Evolutionary conservation across 768 basidiomycete species (phyloP), one percentile per base, ranked within the genome.

Genomic region (Paxillus involutus): DNA sequence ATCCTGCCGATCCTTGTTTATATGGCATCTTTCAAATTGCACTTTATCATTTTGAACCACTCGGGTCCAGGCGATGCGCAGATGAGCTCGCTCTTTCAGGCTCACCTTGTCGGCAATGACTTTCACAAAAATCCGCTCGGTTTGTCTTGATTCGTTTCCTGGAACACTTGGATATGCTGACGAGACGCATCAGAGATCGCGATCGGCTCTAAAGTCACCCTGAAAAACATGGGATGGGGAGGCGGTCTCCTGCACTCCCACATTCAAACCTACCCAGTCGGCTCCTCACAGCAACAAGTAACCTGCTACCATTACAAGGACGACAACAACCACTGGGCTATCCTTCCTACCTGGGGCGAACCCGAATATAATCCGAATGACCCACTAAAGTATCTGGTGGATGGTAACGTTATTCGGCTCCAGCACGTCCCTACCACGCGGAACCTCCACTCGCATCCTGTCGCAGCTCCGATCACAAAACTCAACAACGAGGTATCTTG

Each of bases 261-360:
- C 68, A 82, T 94, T n/a, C 96, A 98, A 64, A 87, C 92, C 1
- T 97, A 86, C 68, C 97, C 97, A 0, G 78, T 86, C 19, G 97
- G 96, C 12, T 97, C 94, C 0, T 75, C 76, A 52, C 97, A 98
- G 67, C 97, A 98, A 64, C 97, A 99, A 71, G 86, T 98, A 4
- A 98, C 97, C 0, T 99, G 97, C 72, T 99, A 98, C 70, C 97
- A 99, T 75, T 98, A 99, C 83, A 98, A 97, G 75, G 97, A 98
- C 66, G 85, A 87, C 45, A 99, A 99, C 80, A 99, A 99, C 74
- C 79, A 98, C 43, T 98, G 93, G 89, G 63, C 75, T 16, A 67
- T 98, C 59, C 76, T 86, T 2, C 94, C 93, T 6, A 77, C 76
- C 1, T 98, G 96, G 97, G 82, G 88, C 33, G 83, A 88, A 55